phyloP scores from a whole-genome alignment of 495 filamentous ascomycete genomes.

The Cryomyces minteri region DNA sequence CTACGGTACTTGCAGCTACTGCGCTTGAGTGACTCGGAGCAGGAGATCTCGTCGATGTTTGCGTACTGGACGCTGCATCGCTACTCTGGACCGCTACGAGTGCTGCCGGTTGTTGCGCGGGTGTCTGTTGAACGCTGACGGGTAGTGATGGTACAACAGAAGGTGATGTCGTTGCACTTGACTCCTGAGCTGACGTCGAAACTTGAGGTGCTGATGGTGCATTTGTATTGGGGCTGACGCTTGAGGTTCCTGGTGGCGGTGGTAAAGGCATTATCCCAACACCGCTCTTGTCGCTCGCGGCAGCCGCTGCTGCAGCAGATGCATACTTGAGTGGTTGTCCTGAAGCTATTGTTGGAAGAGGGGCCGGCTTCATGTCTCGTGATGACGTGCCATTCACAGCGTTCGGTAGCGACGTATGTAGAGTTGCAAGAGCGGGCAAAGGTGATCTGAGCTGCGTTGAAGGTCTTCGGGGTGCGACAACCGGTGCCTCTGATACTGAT shows the following conservation, averaged over 20 bases:
- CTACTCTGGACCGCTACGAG: slow-evolving; percentile 15
- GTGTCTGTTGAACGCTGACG: slow-evolving; percentile 14
- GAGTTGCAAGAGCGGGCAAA: slow-evolving; percentile 70
- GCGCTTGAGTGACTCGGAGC: slow-evolving; percentile 24
- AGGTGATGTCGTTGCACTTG: slow-evolving; percentile 24
- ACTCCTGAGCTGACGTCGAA: slow-evolving; percentile 6
- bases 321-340: slow-evolving; percentile 92
- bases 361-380: slow-evolving; percentile 73
- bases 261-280: slow-evolving; percentile 87
- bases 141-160: slow-evolving; percentile 33
- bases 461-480: slow-evolving; percentile 46
- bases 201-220: neutral
- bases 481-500: slow-evolving; percentile 27
- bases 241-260: slow-evolving; percentile 52
- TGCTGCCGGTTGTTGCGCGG: slow-evolving; percentile 24
- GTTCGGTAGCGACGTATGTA: slow-evolving; percentile 49
- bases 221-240: slow-evolving; percentile 27
- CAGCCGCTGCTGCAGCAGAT: slow-evolving; percentile 86
- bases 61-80: slow-evolving; percentile 19
- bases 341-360: slow-evolving; percentile 62
- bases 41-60: slow-evolving; percentile 31
- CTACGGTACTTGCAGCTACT: slow-evolving; percentile 12
- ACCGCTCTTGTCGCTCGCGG: slow-evolving; percentile 70
- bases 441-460: slow-evolving; percentile 90
- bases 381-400: slow-evolving; percentile 38